phyloP scores from a whole-genome alignment of 1,284 basidiomycete genomes.

The Quambalaria eucalypti region DNA sequence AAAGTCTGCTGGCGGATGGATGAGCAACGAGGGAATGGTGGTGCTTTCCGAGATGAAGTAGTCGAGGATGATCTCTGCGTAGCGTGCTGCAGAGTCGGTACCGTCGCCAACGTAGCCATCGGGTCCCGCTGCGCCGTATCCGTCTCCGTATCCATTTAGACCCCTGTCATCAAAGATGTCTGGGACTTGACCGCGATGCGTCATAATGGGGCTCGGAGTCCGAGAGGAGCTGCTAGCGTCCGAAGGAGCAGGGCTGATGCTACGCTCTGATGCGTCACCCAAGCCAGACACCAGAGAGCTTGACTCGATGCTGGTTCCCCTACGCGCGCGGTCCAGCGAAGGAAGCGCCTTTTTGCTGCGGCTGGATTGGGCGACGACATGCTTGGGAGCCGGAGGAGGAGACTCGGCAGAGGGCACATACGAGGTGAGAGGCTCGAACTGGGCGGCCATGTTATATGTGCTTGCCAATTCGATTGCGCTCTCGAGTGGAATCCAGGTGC shows the following conservation, averaged over 20 bases:
- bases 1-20: conserved; percentile 81
- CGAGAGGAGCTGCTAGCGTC: conserved; percentile 74
- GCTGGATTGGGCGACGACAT: conserved; percentile 53
- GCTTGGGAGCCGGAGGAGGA: conserved; percentile 95
- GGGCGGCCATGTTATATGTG: conserved; percentile 82
- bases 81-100: conserved; percentile 48
- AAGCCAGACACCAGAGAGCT: conserved; percentile 26
- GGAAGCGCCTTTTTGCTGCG: conserved; percentile 36
- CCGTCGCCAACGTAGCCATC: not conserved
- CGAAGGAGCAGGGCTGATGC: conserved; percentile 72
- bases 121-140: conserved; percentile 9
- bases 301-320: conserved; percentile 41
- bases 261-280: conserved; percentile 52
- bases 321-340: conserved; percentile 29
- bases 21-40: conserved; percentile 78
- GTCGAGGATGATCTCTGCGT: conserved; percentile 92
- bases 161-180: conserved; percentile 12
- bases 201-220: conserved; percentile 65
- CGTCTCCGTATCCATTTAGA: conserved; percentile 8
- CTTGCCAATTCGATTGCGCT: conserved; percentile 75
- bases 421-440: conserved; percentile 89
- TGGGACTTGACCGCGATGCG: conserved; percentile 24
- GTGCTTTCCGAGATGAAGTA: conserved; percentile 98
- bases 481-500: conserved; percentile 97
- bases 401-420: conserved; percentile 75